Evolutionary conservation across 2,329 filamentous ascomycete genomes (phyloP).

Genomic region (Sporothrix brunneoviolacea): DNA sequence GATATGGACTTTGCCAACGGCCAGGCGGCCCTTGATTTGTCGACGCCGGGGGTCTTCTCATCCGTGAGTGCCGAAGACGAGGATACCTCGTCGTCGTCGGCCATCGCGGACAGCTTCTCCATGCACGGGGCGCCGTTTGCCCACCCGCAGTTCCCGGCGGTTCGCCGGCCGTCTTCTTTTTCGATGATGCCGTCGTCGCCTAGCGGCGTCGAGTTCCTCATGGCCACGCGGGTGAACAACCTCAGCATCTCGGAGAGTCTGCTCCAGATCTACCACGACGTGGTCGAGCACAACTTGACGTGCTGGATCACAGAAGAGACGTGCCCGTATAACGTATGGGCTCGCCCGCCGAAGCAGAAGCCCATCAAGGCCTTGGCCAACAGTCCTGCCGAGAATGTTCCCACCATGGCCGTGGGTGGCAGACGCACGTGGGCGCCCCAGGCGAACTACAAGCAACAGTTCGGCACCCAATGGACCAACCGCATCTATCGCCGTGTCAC

Average conservation of each 20-base stretch:
- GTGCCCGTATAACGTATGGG: constrained; percentile 39
- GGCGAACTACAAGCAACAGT: constrained; percentile 24
- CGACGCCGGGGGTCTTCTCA: constrained; percentile 2
- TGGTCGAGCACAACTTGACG: constrained; percentile 44
- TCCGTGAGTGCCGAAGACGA: constrained; percentile 4
- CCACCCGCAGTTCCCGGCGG: neutral
- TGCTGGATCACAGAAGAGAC: constrained; percentile 49
- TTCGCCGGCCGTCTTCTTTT: constrained; percentile 3
- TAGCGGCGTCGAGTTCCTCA: constrained; percentile 16
- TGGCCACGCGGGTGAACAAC: constrained; percentile 26
- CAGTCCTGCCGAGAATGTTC: neutral
- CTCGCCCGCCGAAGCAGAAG: constrained; percentile 5
- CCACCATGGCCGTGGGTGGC: constrained; percentile 14
- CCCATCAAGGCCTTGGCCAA: neutral
- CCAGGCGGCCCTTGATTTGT: constrained; percentile 5
- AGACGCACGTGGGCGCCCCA: constrained; percentile 18
- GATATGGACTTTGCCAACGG: constrained; percentile 1
- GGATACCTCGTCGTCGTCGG: constrained; percentile 1
- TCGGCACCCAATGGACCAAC: constrained; percentile 38
- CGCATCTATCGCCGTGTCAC: constrained; percentile 44
- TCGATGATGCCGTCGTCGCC: constrained; percentile 15
- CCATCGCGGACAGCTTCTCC: constrained; percentile 2
- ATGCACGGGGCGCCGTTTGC: constrained; percentile 4
- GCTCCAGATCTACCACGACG: constrained; percentile 47
- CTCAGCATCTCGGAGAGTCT: constrained; percentile 36